A percentile compares a stretch with the other conserved stretches of the same genome.
Conservation (phyloP, 2,329 filamentous ascomycete genomes). For the Paecilomyces sp. region DNA sequence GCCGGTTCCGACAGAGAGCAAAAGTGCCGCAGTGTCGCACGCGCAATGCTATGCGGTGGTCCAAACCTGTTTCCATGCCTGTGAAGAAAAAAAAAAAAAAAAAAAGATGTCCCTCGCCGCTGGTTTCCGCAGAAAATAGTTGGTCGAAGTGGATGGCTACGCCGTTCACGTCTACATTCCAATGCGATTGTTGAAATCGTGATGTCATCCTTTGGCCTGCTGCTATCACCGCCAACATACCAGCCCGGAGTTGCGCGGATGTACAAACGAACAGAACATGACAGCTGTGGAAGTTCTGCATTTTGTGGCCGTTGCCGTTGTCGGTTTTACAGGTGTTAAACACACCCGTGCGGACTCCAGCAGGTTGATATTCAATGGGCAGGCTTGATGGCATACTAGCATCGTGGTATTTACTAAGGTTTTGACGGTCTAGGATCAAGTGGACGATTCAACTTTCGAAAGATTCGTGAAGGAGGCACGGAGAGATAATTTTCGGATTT, state of each 20-base stretch:
- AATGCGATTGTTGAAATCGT: not conserved
- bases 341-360: not conserved
- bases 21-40: not conserved
- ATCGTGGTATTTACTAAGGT: not conserved
- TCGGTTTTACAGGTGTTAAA: not conserved
- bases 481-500: no score
- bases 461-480: no score
- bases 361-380: not conserved
- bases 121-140: not conserved
- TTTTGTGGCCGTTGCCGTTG: not conserved
- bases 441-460: not conserved
- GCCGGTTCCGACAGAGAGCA: not conserved
- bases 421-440: not conserved
- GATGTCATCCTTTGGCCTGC: not conserved
- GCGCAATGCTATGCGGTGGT: not conserved
- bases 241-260: not conserved
- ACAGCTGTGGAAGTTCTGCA: not conserved
- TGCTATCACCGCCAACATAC: not conserved
- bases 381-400: not conserved
- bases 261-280: not conserved
- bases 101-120: not conserved
- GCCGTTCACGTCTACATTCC: not conserved
- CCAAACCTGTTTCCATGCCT: not conserved
- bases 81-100: not conserved
- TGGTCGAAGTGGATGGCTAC: not conserved